A percentile compares a stretch with the other conserved stretches of the same genome.
Evolutionary conservation across 768 basidiomycete species (phyloP).

Genomic region (Pleurotus citrinopileatus): DNA sequence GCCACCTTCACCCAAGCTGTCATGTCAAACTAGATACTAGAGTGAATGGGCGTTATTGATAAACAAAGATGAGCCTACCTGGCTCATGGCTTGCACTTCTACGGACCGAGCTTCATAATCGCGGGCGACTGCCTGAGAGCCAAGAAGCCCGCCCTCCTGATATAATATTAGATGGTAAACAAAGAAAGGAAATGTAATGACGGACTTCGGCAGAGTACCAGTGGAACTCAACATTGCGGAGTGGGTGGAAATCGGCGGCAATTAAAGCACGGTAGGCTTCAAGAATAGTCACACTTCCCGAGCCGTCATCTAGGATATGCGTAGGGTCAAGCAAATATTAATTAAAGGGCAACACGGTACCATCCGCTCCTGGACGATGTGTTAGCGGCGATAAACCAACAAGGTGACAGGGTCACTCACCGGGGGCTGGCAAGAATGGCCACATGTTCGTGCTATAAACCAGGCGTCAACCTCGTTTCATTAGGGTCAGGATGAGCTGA

Average conservation of each 20-base stretch:
- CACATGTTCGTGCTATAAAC: slow-evolving; percentile 63
- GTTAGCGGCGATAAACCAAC: slow-evolving; percentile 23
- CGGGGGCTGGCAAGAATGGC: slow-evolving; percentile 77
- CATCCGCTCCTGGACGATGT: slow-evolving; percentile 44
- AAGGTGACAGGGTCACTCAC: slow-evolving; percentile 33
- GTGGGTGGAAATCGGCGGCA: slow-evolving; percentile 64
- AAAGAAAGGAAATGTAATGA: slow-evolving; percentile 10
- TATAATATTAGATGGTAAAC: neutral
- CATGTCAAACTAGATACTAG: slow-evolving; percentile 70
- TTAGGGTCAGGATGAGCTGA: slow-evolving; percentile 6
- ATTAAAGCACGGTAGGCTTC: slow-evolving; percentile 75
- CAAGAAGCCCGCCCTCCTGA: slow-evolving; percentile 82
- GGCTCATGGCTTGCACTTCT: slow-evolving; percentile 81
- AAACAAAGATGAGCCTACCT: slow-evolving; percentile 39
- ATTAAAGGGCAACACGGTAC: slow-evolving; percentile 24
- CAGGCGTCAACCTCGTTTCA: slow-evolving; percentile 13
- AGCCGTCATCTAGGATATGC: slow-evolving; percentile 54
- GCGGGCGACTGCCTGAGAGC: slow-evolving; percentile 85
- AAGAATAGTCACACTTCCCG: slow-evolving; percentile 76
- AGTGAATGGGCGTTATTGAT: slow-evolving; percentile 6
- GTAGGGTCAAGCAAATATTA: slow-evolving; percentile 9
- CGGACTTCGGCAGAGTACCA: slow-evolving; percentile 81
- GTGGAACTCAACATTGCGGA: slow-evolving; percentile 71
- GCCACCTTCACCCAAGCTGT: slow-evolving; percentile 89
- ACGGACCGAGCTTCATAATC: slow-evolving; percentile 61